Base-by-base conservation (phyloP, 805 yeast species). In the Candida peoriensis region DNA sequence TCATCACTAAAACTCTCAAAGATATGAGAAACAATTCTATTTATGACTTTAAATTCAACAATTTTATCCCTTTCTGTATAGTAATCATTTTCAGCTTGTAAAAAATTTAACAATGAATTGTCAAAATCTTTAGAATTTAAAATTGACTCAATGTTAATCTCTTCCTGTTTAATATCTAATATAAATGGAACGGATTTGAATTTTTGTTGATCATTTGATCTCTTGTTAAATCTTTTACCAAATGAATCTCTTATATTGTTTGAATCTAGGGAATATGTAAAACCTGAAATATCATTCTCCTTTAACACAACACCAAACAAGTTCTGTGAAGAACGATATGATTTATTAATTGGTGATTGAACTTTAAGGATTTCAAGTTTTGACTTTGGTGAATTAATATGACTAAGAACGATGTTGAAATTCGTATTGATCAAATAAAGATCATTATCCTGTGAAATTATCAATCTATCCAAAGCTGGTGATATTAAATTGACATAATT, bases 221-320 rank as follows among this genome's bases (percentile, higher is more conserved):
- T 52, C 8, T 48, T 49, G 11, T 42, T 17, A 6, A 25, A 38
- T 24, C 80, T 73, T 49, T 77, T 81, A 19, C 89, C 89, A 20
- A 85, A 54, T 10, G 84, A 75, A 46, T 83, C 88, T 39, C 75
- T 72, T 39, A 85, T 64, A 33, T 72, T 74, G 47, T 85, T 84
- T 24, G 73, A 60, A 5, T 93, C 94, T 23, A 78, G 74, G 40
- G 79, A 74, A 24, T 80, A 54, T 23, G 60, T 59, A 9, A 60
- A 24, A 8, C 55, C 64, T 6, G 50, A 42, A 8, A 58, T 28
- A 20, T 49, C 58, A 8, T 38, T 13, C 6, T 46, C 52, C 24
- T 37, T 39, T 13, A 45, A 30, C 4, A 49, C 28, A 13, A 44
- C 39, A 21, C 41, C 46, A 31, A 53, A 52, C 5, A 47, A 22